Evolutionary conservation across 2,329 filamentous ascomycete genomes (phyloP).

Genomic region (Onygenales sp.): DNA sequence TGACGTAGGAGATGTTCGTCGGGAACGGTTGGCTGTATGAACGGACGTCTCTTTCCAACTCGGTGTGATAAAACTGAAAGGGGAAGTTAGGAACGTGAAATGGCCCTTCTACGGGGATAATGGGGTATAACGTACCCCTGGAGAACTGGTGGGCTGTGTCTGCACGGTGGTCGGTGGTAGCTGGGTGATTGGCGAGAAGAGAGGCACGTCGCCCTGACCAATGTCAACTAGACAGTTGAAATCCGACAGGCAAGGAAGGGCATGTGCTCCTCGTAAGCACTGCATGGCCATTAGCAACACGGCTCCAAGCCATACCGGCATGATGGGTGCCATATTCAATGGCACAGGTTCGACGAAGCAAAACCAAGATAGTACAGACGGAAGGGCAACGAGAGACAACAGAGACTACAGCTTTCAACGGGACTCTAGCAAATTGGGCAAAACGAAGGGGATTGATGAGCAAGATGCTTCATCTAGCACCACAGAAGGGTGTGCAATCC

Average conservation of each 20-base stretch:
- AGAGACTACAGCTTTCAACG: neutral
- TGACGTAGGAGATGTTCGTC: slow-evolving; percentile 6
- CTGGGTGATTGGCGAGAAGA: neutral
- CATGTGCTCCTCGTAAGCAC: neutral
- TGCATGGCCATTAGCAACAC: slow-evolving; percentile 2
- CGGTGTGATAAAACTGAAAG: slow-evolving; percentile 1
- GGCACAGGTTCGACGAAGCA: neutral
- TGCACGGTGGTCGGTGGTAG: neutral
- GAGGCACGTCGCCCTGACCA: neutral
- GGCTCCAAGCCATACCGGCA: neutral
- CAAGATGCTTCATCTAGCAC: neutral
- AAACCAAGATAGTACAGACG: neutral
- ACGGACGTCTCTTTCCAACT: slow-evolving; percentile 5
- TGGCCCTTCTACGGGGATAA: neutral
- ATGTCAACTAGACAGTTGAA: neutral
- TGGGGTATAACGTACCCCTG: neutral
- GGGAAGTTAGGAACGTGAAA: neutral
- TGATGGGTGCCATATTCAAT: neutral
- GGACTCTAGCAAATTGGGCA: too few relatives aligned
- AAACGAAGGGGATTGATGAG: neutral
- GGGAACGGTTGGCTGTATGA: slow-evolving; percentile 19
- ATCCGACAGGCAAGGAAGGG: slow-evolving; percentile 1
- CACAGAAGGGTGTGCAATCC: neutral
- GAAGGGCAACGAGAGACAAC: neutral
- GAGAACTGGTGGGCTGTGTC: neutral